Conservation (phyloP, 164 flowering plant genomes). For the Berberis thunbergii region DNA sequence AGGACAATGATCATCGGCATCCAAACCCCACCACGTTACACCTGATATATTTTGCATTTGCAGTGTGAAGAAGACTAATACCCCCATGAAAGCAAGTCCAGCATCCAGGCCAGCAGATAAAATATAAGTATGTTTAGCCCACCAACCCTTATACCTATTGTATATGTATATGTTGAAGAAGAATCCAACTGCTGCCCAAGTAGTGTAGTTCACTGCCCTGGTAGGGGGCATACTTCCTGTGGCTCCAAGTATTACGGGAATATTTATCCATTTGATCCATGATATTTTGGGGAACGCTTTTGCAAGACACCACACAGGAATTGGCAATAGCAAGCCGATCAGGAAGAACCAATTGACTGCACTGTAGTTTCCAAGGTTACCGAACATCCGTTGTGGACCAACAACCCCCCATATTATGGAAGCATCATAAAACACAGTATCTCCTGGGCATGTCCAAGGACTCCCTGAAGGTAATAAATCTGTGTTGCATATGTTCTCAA, state of each 20-base stretch:
- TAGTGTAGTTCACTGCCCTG: conserved; percentile 35
- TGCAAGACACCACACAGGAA: conserved; percentile 37
- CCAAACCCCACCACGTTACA: conserved; percentile 61
- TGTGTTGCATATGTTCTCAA: conserved; percentile 38
- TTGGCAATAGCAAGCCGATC: conserved; percentile 39
- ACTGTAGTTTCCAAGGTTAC: conserved; percentile 24
- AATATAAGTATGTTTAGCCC: conserved; percentile 66
- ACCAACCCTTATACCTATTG: conserved; percentile 50
- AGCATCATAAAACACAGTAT: conserved; percentile 32
- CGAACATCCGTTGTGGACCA: conserved; percentile 42
- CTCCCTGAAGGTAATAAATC: conserved; percentile 29
- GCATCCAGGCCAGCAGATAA: conserved; percentile 63
- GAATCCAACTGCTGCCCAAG: conserved; percentile 45
- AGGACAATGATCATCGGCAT: conserved; percentile 39
- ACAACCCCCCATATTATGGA: conserved; percentile 49
- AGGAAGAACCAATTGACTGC: conserved; percentile 33
- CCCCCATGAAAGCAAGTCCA: conserved; percentile 60
- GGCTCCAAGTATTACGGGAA: conserved; percentile 48
- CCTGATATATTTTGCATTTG: conserved; percentile 27
- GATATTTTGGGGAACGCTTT: conserved; percentile 35
- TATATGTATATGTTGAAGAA: conserved; percentile 47
- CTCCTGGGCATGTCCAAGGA: conserved; percentile 58
- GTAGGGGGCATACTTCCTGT: conserved; percentile 40
- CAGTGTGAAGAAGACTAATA: conserved; percentile 35
- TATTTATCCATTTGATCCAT: conserved; percentile 50